Percentiles rank a stretch among this genome's conserved stretches.
phyloP scores from a whole-genome alignment of 768 basidiomycete species.

The Hortiboletus campestris region DNA sequence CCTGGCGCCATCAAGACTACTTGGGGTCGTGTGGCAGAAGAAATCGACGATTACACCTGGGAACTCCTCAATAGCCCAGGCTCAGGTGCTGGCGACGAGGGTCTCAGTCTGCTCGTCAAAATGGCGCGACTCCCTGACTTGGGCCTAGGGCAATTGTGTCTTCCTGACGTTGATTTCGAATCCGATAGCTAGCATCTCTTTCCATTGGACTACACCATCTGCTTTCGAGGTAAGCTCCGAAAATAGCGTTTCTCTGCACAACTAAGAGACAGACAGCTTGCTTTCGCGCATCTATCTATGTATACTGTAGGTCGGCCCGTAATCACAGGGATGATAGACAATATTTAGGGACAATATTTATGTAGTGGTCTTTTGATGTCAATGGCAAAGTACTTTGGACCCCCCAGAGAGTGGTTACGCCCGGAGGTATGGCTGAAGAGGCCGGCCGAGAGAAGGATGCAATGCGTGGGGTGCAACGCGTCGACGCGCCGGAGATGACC shows the following conservation, averaged over 20 bases:
- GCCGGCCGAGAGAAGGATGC: conserved; percentile 18
- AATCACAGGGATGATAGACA: conserved; percentile 10
- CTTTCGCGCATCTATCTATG: conserved; percentile 13
- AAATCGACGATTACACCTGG: conserved; percentile 69
- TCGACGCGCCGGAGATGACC: conserved; percentile 25
- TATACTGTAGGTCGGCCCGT: conserved; percentile 16
- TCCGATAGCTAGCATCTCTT: conserved; percentile 11
- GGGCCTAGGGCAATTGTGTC: conserved; percentile 61
- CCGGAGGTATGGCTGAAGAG: conserved; percentile 16
- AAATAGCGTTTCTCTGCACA: neutral
- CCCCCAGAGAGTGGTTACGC: conserved; percentile 11
- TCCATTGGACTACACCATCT: neutral
- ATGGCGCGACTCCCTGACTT: conserved; percentile 77
- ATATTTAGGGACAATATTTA: conserved; percentile 11
- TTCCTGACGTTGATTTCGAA: conserved; percentile 31
- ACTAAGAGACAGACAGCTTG: conserved; percentile 4
- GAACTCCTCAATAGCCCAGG: conserved; percentile 48
- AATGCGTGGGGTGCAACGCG: conserved; percentile 4
- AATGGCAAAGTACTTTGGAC: neutral
- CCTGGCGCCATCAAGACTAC: conserved; percentile 60
- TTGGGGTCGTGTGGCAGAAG: conserved; percentile 68
- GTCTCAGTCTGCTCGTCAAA: conserved; percentile 63
- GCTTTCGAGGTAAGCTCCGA: conserved; percentile 9
- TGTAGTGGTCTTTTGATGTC: neutral
- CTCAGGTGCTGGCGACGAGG: conserved; percentile 35